These are phyloP conservation scores for Phyllostachys edulis DNA, from an alignment of 176 grass and related monocot species.

Conservation along the genomic window DNA sequence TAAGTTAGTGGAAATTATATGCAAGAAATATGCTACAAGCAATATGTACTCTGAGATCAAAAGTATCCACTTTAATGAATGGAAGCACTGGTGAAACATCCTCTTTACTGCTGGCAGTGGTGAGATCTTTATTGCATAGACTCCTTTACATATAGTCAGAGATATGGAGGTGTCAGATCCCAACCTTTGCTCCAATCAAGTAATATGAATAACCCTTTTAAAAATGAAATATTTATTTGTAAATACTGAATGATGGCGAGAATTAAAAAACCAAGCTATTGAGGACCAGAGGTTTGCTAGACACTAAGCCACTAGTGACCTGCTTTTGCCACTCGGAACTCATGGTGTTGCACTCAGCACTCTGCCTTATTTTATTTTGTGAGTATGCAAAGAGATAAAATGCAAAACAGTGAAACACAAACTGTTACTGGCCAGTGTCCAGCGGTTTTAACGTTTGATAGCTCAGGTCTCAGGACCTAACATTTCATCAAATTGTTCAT, in stretches of 20 bases:
- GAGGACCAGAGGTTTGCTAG: too few species aligned
- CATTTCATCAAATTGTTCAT: not conserved
- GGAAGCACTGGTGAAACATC: not conserved
- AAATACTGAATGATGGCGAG: not conserved
- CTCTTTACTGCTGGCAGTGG: not conserved
- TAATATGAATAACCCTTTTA: slow-evolving; percentile 3
- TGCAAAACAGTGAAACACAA: not conserved
- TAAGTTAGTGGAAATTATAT: not conserved
- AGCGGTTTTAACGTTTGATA: not conserved
- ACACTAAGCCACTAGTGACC: not conserved
- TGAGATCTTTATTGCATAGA: not conserved
- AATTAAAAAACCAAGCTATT: not conserved
- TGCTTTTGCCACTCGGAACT: not conserved
- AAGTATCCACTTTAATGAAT: not conserved
- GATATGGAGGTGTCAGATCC: not conserved
- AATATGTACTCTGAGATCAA: not conserved
- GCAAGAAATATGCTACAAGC: slow-evolving; percentile 7
- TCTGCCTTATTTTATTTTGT: not conserved
- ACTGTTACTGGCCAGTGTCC: not conserved
- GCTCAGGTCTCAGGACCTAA: slow-evolving; percentile 4
- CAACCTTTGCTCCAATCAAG: not conserved
- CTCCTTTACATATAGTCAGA: not conserved
- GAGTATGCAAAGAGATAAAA: not conserved
- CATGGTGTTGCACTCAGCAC: not conserved
- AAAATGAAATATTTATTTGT: not conserved